These are phyloP conservation scores for Peronosclerospora sorghi DNA, from an alignment of 352 stramenopile species.

Conservation along the genomic window DNA sequence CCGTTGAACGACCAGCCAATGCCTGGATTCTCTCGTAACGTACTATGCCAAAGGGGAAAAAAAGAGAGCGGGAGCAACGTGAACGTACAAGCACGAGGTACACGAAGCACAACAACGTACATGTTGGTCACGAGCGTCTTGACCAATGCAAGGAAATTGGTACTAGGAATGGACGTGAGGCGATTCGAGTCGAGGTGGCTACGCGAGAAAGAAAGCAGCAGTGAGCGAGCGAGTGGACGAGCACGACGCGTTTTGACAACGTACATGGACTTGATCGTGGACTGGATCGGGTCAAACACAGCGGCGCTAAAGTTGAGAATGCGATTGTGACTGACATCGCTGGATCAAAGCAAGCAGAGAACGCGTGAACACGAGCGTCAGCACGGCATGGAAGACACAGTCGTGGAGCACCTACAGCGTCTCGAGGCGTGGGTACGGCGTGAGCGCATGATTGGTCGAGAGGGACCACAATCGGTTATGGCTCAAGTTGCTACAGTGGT, in stretches of 20 bases:
- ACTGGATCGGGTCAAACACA: slow-evolving; percentile 36
- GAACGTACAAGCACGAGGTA: not conserved
- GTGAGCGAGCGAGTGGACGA: too few species aligned
- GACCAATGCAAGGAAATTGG: slow-evolving; percentile 36
- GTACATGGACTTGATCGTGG: slow-evolving; percentile 41
- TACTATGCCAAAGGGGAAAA: slow-evolving; percentile 19
- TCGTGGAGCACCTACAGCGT: slow-evolving; percentile 27
- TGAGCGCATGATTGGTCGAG: slow-evolving; percentile 35
- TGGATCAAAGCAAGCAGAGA: slow-evolving; percentile 2
- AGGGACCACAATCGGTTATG: slow-evolving; percentile 53
- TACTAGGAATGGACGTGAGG: slow-evolving; percentile 47
- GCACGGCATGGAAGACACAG: not conserved
- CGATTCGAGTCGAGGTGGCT: slow-evolving; percentile 52
- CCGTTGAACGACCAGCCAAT: slow-evolving; percentile 29
- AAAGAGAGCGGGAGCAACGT: not conserved
- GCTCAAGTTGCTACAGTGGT: slow-evolving; percentile 37
- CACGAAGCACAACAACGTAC: slow-evolving; percentile 14
- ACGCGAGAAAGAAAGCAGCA: not conserved
- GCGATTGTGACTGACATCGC: slow-evolving; percentile 45
- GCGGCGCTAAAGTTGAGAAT: slow-evolving; percentile 43
- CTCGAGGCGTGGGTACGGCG: slow-evolving; percentile 27
- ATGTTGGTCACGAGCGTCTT: slow-evolving; percentile 33
- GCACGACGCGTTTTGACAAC: slow-evolving; percentile 3
- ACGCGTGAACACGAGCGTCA: not conserved
- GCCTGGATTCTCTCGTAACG: slow-evolving; percentile 38